Conservation (phyloP, 169 alveolate genomes). For the Perkinsus olseni region DNA sequence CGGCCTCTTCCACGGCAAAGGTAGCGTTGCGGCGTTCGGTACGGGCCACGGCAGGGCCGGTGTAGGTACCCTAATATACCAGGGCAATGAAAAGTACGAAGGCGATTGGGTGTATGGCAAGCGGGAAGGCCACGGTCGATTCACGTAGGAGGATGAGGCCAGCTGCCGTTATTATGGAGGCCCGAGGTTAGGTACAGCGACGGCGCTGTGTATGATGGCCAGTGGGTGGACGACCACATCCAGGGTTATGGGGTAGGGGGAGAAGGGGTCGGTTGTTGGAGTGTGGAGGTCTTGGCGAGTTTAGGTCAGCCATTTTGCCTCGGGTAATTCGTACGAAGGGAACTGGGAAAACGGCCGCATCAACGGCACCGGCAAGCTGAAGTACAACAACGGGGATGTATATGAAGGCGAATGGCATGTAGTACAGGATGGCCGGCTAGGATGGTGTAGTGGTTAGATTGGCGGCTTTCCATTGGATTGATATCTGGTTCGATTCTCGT, state of each 20-base stretch:
- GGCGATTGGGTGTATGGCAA: constrained; percentile 89
- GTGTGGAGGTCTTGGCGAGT: not conserved
- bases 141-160: constrained; percentile 27
- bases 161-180: not conserved
- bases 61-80: constrained; percentile 65
- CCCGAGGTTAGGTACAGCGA: constrained; percentile 59
- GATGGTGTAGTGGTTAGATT: not conserved
- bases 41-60: not conserved
- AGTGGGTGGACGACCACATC: constrained; percentile 84
- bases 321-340: constrained; percentile 41
- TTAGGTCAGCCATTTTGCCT: not conserved
- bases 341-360: constrained; percentile 85
- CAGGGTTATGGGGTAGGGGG: constrained; percentile 76
- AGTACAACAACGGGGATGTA: constrained; percentile 80
- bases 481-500: not conserved
- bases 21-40: not conserved
- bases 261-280: not conserved
- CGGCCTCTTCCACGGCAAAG: constrained; percentile 79
- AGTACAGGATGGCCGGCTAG: not conserved
- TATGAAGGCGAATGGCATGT: constrained; percentile 89
- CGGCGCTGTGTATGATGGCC: constrained; percentile 89
- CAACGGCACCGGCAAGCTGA: constrained; percentile 79
- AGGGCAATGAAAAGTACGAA: constrained; percentile 82
- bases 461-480: not conserved
- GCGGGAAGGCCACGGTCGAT: constrained; percentile 84